A percentile compares a stretch with the other conserved stretches of the same genome.
Evolutionary conservation across 768 basidiomycete species (phyloP).

Genomic region (Mrakia gelida): DNA sequence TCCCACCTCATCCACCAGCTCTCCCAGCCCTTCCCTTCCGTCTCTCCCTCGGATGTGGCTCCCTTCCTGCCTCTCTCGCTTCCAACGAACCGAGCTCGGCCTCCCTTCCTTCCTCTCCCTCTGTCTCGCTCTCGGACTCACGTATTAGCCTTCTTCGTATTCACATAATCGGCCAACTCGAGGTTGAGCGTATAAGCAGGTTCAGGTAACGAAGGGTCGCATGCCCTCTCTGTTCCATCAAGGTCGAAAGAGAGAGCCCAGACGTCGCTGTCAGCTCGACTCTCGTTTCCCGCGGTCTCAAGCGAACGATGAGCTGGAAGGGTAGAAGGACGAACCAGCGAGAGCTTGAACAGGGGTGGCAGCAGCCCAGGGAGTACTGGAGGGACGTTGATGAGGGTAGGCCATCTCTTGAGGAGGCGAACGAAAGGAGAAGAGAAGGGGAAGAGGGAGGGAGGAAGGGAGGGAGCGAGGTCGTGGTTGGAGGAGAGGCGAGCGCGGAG

Average conservation of each 20-base stretch:
- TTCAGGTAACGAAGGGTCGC: conserved; percentile 77
- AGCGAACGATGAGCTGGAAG: not conserved
- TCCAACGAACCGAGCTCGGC: not conserved
- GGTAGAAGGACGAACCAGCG: conserved; percentile 38
- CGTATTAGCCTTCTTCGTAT: conserved; percentile 94
- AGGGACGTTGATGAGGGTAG: not conserved
- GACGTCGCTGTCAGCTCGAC: not conserved
- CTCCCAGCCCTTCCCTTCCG: not conserved
- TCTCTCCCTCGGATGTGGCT: not conserved
- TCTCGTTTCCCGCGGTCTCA: not conserved
- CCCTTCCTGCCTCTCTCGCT: not conserved
- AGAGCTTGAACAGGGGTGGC: conserved; percentile 42
- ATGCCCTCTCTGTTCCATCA: conserved; percentile 57
- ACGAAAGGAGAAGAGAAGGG: no score
- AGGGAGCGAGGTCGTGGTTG: not conserved
- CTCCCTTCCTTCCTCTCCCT: not conserved
- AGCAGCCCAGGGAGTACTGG: conserved; percentile 38
- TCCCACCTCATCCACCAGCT: not conserved
- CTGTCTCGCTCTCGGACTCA: conserved; percentile 47
- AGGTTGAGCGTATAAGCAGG: conserved; percentile 89
- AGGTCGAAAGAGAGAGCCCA: not conserved
- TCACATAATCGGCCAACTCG: conserved; percentile 89
- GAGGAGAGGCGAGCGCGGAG: not conserved
- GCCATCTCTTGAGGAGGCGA: not conserved
- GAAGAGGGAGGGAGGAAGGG: not conserved